Evolutionary conservation across 108 stramenopile genomes (phyloP).

Genomic region (Fistulifera pelliculosa): DNA sequence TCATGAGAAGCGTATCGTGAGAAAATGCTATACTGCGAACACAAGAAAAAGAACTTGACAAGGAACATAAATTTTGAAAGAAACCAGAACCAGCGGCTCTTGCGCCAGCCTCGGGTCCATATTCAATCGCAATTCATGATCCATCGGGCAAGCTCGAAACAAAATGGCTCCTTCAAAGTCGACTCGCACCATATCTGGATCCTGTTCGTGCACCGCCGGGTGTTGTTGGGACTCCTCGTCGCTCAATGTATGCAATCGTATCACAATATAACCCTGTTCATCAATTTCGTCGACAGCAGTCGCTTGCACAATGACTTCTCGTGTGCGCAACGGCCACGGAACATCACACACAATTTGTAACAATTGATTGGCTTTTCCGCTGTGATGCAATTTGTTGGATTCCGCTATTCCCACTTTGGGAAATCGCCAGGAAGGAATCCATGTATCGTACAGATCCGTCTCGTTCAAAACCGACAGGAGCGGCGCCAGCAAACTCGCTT

Average conservation of each 20-base stretch:
- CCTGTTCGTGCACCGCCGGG: neutral
- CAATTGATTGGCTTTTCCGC: slow-evolving; percentile 43
- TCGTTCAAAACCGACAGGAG: slow-evolving; percentile 68
- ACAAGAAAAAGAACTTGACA: too few species aligned
- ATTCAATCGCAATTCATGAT: neutral
- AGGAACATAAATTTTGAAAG: slow-evolving; percentile 5
- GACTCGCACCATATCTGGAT: slow-evolving; percentile 16
- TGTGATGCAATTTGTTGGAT: slow-evolving; percentile 41
- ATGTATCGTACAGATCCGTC: slow-evolving; percentile 49
- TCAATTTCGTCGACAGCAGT: slow-evolving; percentile 66
- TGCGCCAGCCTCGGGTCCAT: neutral
- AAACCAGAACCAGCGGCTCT: slow-evolving; percentile 4
- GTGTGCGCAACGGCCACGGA: slow-evolving; percentile 39
- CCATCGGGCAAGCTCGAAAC: slow-evolving; percentile 48
- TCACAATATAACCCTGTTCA: slow-evolving; percentile 23
- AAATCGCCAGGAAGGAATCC: slow-evolving; percentile 47
- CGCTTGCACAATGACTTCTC: slow-evolving; percentile 47
- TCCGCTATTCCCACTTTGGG: slow-evolving; percentile 40
- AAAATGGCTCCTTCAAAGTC: slow-evolving; percentile 46
- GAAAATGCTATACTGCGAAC: too few species aligned
- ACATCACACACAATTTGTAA: slow-evolving; percentile 36
- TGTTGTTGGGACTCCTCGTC: slow-evolving; percentile 2
- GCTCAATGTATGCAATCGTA: slow-evolving; percentile 26
- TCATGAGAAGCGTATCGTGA: too few species aligned
- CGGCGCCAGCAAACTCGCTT: slow-evolving; percentile 38